Base-by-base conservation (phyloP, 805 yeast genomes). In the Suhomyces tanzawaensis region DNA sequence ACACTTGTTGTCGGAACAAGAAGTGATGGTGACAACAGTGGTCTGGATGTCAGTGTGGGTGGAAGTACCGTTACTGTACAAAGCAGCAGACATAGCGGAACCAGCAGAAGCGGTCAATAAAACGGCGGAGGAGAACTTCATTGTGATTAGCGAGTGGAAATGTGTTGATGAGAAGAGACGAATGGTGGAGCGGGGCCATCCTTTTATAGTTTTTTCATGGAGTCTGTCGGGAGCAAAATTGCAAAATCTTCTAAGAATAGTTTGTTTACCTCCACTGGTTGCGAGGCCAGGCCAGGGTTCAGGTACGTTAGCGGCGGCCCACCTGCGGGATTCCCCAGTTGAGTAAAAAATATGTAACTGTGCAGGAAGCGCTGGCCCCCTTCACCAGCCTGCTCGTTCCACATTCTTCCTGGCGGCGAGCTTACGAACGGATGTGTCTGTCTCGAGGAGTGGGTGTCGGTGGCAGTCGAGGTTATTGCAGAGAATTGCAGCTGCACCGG, bases 61-160 rank as follows among this genome's bases (percentile, higher is more conserved):
- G 29, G 65, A 29, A 32, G 46, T 38, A 21, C 18, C 49, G 56
- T 57, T 62, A 32, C 55, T 36, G 60, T 49, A 58, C 36, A 51
- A 57, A 47, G 57, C 63, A 39, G 59, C 49, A 45, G 57, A 27
- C 55, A 42, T 51, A 41, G 61, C 61, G 39, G 55, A 51, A 36
- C 34, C 29, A 29, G 45, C 51, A 31, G 49, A 28, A 19, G 47
- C 39, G 34, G 50, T 39, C 36, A 53, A 17, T 28, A 53, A 40
- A 47, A 55, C 54, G 43, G 55, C 60, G 42, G 67, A 40, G 41
- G 66, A 53, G 53, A 60, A 63, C 55, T 62, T 62, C 70, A 64
- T 64, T 53, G 37, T 43, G n/a, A 13, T 13, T 5, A 24, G 27
- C 14, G 27, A 24, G 14, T 24, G 27, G 27, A 24, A n/a, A n/a